Conservation (phyloP, 2,329 filamentous ascomycete genomes). For the Penicillium sclerotigenum region DNA sequence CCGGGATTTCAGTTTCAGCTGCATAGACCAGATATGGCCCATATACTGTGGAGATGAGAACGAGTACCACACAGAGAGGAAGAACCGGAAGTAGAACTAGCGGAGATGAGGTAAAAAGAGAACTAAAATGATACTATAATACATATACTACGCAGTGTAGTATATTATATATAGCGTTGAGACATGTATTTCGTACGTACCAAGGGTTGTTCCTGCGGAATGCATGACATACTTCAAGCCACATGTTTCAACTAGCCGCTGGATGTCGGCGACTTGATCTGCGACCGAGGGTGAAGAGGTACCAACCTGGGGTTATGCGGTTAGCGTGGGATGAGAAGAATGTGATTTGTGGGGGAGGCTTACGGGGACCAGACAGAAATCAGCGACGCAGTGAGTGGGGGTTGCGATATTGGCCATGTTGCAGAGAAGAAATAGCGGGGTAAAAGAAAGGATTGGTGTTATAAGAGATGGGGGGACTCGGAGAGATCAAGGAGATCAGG, state of each 20-base stretch:
- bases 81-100: not conserved
- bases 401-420: constrained; percentile 48
- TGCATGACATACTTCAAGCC: constrained; percentile 86
- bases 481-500: not conserved
- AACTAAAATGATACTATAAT: not conserved
- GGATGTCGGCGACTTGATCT: constrained; percentile 82
- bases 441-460: not conserved
- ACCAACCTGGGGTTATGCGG: constrained; percentile 59
- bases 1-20: not conserved
- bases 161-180: not conserved
- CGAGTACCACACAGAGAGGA: not conserved
- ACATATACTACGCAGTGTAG: not conserved
- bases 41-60: not conserved
- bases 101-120: not conserved
- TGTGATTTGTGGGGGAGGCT: constrained; percentile 20
- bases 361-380: constrained; percentile 88
- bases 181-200: constrained; percentile 50
- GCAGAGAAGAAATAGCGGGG: not conserved
- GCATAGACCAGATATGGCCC: not conserved
- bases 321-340: not conserved
- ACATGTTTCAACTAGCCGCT: constrained; percentile 75
- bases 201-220: constrained; percentile 87
- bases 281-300: constrained; percentile 73
- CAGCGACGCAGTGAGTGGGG: constrained; percentile 73
- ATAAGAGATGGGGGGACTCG: not conserved